Percentiles rank a stretch among this genome's conserved stretches.
Evolutionary conservation across 306 rosid species (phyloP).

Genomic region (Lathyrus sativus): DNA sequence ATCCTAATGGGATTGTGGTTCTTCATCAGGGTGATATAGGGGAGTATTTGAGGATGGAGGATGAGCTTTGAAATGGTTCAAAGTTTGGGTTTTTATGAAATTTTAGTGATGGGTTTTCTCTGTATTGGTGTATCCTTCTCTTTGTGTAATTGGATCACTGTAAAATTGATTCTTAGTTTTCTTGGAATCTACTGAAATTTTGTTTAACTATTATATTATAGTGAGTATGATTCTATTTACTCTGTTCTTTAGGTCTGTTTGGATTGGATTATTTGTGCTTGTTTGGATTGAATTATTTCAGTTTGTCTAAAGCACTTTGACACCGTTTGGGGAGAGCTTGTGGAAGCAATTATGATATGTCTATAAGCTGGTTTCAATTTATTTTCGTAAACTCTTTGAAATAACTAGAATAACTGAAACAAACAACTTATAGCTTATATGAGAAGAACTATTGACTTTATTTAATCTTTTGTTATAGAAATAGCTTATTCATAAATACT

Average conservation of each 20-base stretch:
- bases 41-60: constrained; percentile 92
- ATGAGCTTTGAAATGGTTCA: constrained; percentile 62
- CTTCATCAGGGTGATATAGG: constrained; percentile 91
- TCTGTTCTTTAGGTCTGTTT: not conserved
- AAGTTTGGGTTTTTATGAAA: not conserved
- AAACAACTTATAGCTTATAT: too few relatives aligned
- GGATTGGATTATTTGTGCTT: not conserved
- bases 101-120: not conserved
- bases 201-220: constrained; percentile 3
- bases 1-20: constrained; percentile 84
- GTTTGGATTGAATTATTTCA: not conserved
- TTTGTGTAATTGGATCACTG: not conserved
- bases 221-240: not conserved
- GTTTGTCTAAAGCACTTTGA: not conserved
- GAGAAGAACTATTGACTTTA: too few relatives aligned
- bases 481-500: too few relatives aligned
- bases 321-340: not conserved
- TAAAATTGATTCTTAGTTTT: not conserved
- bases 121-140: not conserved
- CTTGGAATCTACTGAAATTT: constrained; percentile 17
- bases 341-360: not conserved
- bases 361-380: not conserved
- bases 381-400: not conserved
- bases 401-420: too few relatives aligned
- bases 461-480: too few relatives aligned